phyloP scores from a whole-genome alignment of 768 basidiomycete genomes.

The Collybia sordida region DNA sequence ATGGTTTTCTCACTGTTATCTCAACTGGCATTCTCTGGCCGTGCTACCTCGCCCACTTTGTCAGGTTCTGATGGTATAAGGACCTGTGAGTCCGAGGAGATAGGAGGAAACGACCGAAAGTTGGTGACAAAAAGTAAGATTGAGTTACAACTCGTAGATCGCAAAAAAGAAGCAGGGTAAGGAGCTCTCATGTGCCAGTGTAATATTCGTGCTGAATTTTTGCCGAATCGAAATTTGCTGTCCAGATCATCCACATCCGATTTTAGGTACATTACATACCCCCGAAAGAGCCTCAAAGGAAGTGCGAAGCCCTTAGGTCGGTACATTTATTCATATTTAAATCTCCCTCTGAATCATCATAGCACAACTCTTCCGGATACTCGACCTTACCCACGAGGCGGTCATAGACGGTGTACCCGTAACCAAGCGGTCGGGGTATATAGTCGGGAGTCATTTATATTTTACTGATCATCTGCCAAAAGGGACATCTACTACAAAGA shows the following conservation, averaged over 20 bases:
- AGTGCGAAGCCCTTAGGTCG: constrained; percentile 41
- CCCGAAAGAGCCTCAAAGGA: constrained; percentile 32
- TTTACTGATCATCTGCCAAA: constrained; percentile 4
- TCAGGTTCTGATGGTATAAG: not conserved
- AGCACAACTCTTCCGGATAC: constrained; percentile 71
- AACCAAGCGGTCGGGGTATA: constrained; percentile 56
- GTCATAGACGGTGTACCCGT: constrained; percentile 49
- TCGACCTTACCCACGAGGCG: constrained; percentile 72
- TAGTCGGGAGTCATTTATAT: not conserved
- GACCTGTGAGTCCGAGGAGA: constrained; percentile 10
- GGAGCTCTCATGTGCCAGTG: constrained; percentile 3
- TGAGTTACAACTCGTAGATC: constrained; percentile 32
- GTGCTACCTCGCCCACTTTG: constrained; percentile 5
- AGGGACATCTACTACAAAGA: constrained; percentile 93
- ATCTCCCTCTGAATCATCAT: constrained; percentile 1
- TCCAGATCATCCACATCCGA: constrained; percentile 12
- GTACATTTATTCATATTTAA: constrained; percentile 16
- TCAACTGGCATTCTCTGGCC: constrained; percentile 28
- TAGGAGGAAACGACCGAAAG: constrained; percentile 3
- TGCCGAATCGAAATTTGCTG: not conserved
- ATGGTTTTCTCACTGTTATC: constrained; percentile 35
- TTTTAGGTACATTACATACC: constrained; percentile 30
- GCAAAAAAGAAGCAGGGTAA: constrained; percentile 28
- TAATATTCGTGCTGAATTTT: not conserved
- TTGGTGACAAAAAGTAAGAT: constrained; percentile 24